Percentiles rank a stretch among this genome's conserved stretches.
phyloP scores from a whole-genome alignment of 2,329 filamentous ascomycete species.

The Sporothrix brasiliensis region DNA sequence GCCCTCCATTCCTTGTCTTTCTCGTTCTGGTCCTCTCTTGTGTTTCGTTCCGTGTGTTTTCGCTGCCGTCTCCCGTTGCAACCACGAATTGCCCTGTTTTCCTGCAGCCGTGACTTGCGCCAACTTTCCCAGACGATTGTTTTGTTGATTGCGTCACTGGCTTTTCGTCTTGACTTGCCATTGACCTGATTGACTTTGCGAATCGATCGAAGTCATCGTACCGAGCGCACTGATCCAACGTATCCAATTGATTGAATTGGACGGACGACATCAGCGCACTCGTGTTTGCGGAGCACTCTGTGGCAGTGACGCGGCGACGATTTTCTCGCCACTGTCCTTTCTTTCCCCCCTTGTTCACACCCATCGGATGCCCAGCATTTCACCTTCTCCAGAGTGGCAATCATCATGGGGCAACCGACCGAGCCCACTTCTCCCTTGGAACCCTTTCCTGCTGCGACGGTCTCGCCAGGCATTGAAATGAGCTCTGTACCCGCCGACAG shows the following conservation, averaged over 20 bases:
- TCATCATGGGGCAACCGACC: conserved; percentile 33
- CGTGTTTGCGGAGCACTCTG: too few relatives aligned
- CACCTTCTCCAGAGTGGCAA: conserved; percentile 17
- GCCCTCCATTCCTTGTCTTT: conserved; percentile 15
- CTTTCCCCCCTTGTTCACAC: background rate
- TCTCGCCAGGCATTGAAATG: conserved; percentile 29
- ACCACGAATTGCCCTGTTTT: background rate
- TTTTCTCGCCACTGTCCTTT: background rate
- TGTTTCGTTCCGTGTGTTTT: background rate
- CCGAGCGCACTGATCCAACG: too few relatives aligned
- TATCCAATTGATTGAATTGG: background rate
- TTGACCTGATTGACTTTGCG: background rate
- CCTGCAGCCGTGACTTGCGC: background rate
- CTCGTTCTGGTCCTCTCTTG: background rate
- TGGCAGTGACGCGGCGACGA: background rate
- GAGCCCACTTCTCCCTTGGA: conserved; percentile 25
- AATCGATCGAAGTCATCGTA: too few relatives aligned
- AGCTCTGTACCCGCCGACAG: conserved; percentile 15
- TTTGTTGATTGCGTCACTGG: conserved; percentile 20
- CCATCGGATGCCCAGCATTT: conserved; percentile 14
- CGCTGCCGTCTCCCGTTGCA: conserved; percentile 12
- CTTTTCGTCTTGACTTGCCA: background rate
- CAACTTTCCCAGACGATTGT: background rate
- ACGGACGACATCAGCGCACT: too few relatives aligned
- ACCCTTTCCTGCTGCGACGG: conserved; percentile 15